A percentile compares a stretch with the other conserved stretches of the same genome.
phyloP scores from a whole-genome alignment of 2,329 filamentous ascomycete genomes.

The Verticillium tricorpus region DNA sequence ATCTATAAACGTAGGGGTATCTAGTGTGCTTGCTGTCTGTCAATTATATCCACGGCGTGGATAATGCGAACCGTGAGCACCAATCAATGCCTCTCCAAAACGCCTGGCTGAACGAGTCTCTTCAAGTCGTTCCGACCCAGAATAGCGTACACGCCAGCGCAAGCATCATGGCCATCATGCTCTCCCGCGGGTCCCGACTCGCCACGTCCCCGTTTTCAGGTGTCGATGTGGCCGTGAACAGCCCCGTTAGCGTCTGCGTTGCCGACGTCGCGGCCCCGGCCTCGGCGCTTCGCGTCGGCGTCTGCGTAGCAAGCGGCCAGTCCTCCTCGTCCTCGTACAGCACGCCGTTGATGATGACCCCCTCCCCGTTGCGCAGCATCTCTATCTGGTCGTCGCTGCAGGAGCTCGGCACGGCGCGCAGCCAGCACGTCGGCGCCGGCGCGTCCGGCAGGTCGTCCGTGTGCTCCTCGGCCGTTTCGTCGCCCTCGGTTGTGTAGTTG shows the following conservation, averaged over 20 bases:
- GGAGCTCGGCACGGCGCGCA: conserved; percentile 45
- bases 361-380: conserved; percentile 42
- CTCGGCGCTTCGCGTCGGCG: conserved; percentile 14
- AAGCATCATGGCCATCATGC: conserved; percentile 16
- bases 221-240: conserved; percentile 3
- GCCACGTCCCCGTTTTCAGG: background rate
- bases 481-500: conserved; percentile 53
- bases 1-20: background rate
- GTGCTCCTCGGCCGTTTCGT: conserved; percentile 47
- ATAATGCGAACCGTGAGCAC: background rate
- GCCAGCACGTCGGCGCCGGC: conserved; percentile 53
- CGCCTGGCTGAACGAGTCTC: background rate
- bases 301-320: conserved; percentile 31
- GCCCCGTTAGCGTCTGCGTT: conserved; percentile 20
- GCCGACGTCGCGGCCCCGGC: conserved; percentile 27
- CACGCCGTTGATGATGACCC: conserved; percentile 57
- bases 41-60: background rate
- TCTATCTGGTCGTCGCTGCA: conserved; percentile 48
- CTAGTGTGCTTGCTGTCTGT: background rate
- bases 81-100: background rate
- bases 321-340: conserved; percentile 39
- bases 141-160: conserved; percentile 11
- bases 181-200: background rate
- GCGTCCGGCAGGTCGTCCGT: conserved; percentile 46
- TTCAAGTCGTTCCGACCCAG: background rate